Evolutionary conservation across 2,329 filamentous ascomycete species (phyloP).

Genomic region (Gaeumannomyces sp.): DNA sequence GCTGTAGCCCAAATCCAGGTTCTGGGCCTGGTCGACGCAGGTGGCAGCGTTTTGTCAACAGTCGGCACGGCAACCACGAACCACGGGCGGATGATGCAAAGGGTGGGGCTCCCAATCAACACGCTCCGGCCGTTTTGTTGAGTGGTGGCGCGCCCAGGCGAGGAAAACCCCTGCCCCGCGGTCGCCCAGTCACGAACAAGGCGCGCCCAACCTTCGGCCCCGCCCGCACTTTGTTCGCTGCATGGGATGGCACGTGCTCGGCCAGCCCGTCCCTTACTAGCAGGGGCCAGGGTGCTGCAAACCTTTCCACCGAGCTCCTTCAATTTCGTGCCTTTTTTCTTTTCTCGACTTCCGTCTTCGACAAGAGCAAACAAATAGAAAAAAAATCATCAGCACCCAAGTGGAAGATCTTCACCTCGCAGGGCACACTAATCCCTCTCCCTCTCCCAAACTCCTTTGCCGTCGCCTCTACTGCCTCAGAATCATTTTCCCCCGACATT

Average conservation of each 20-base stretch:
- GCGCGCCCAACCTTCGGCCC: no score
- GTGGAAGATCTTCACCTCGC: neutral
- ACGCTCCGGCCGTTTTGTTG: neutral
- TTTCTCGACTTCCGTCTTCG: neutral
- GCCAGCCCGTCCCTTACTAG: neutral
- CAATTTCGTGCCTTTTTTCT: neutral
- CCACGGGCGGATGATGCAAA: constrained; percentile 1
- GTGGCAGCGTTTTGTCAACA: neutral
- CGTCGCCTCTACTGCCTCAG: neutral
- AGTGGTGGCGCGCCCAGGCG: neutral
- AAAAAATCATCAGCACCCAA: neutral
- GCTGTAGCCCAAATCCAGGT: neutral
- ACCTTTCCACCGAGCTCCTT: neutral
- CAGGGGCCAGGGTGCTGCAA: neutral
- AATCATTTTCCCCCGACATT: neutral
- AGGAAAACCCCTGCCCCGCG: neutral
- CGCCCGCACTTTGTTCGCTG: neutral
- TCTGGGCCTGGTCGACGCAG: neutral
- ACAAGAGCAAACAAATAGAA: neutral
- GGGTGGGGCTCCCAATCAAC: neutral
- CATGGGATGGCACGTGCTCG: neutral
- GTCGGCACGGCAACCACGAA: neutral
- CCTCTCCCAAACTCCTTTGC: neutral
- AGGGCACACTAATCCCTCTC: no score
- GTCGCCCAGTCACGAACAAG: neutral